Percentiles rank a stretch among this genome's conserved stretches.
phyloP scores from a whole-genome alignment of 73 alveolate species.

The Tetrahymena elliotti region DNA sequence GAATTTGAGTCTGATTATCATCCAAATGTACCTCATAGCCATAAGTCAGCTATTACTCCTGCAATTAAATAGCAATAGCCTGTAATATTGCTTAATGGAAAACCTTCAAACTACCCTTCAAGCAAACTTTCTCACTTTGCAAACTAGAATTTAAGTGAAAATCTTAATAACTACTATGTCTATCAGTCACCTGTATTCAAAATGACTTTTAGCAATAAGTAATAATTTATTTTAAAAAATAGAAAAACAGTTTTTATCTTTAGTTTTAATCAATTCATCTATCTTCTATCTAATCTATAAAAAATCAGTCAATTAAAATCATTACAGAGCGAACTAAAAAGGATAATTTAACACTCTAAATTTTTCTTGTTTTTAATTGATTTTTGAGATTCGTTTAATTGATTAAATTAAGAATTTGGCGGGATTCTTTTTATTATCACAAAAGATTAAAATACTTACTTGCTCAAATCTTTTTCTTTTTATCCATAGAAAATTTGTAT shows the following conservation, averaged over 20 bases:
- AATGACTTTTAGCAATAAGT: neutral
- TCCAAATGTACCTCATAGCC: neutral
- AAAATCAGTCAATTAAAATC: too few relatives aligned
- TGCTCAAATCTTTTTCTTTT: neutral
- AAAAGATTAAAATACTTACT: neutral
- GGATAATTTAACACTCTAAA: neutral
- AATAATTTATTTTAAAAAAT: neutral
- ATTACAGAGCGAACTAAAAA: too few relatives aligned
- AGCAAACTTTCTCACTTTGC: neutral
- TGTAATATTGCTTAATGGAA: neutral
- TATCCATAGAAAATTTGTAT: neutral
- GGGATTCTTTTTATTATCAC: neutral
- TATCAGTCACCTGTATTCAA: neutral
- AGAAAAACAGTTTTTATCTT: neutral
- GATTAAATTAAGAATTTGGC: neutral
- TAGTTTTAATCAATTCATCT: neutral
- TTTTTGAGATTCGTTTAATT: too few relatives aligned
- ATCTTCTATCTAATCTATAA: too few relatives aligned
- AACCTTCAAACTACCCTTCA: neutral
- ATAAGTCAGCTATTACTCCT: neutral
- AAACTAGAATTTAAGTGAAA: neutral
- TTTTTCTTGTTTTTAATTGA: neutral
- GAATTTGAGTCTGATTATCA: neutral
- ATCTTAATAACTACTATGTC: neutral
- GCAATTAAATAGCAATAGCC: neutral